phyloP scores from a whole-genome alignment of 2,329 filamentous ascomycete genomes.

The Ceratocystis harringtonii region DNA sequence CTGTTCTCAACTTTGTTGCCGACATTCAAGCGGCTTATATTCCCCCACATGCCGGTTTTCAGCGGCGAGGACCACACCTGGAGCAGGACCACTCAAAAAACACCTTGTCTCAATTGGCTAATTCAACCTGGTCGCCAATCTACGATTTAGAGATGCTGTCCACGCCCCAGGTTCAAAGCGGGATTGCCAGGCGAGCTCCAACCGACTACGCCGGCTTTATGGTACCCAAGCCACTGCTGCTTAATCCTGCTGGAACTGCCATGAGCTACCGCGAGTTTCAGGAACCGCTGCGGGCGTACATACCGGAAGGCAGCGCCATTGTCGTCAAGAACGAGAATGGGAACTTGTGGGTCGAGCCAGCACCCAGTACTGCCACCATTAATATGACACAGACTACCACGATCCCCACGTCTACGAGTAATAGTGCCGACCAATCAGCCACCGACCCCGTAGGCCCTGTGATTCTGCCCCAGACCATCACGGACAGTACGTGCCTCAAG shows the following conservation, averaged over 20 bases:
- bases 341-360: neutral
- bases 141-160: neutral
- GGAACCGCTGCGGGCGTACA: neutral
- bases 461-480: neutral
- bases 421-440: neutral
- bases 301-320: neutral
- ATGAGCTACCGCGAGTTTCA: slow-evolving; percentile 3
- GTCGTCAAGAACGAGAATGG: slow-evolving; percentile 2
- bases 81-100: neutral
- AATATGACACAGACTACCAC: neutral
- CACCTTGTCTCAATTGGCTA: neutral
- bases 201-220: neutral
- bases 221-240: neutral
- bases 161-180: neutral
- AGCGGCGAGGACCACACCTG: neutral
- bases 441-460: neutral
- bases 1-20: neutral
- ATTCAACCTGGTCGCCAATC: neutral
- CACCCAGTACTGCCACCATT: neutral
- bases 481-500: neutral
- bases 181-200: neutral
- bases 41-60: neutral
- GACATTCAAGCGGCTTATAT: neutral
- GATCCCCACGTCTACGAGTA: neutral
- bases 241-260: neutral